Evolutionary conservation across 2,329 filamentous ascomycete genomes (phyloP).

Genomic region (Ophiostoma sp.): DNA sequence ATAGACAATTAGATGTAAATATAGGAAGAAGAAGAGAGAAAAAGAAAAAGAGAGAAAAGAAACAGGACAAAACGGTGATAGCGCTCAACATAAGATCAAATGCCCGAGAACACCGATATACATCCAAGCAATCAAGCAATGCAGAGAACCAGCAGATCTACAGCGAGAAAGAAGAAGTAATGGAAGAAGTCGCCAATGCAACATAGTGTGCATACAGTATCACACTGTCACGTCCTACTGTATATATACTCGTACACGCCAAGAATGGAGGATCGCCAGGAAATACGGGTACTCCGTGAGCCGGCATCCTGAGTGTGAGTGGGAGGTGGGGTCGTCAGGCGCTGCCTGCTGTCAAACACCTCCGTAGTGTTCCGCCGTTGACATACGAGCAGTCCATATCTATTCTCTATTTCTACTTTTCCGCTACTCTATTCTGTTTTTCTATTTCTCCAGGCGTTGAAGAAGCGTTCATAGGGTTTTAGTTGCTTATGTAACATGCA

Average conservation of each 20-base stretch:
- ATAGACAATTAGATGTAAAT: neutral
- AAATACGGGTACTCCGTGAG: conserved; percentile 9
- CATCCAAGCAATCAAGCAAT: neutral
- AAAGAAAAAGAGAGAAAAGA: neutral
- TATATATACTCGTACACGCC: neutral
- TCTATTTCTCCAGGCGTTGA: too few species aligned
- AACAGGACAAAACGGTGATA: neutral
- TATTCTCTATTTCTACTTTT: neutral
- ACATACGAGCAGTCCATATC: neutral
- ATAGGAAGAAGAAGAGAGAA: neutral
- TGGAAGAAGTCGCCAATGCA: neutral
- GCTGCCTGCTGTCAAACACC: neutral
- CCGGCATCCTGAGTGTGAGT: neutral
- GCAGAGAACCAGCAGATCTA: neutral
- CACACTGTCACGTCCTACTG: neutral
- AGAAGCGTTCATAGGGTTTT: too few species aligned
- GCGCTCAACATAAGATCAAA: neutral
- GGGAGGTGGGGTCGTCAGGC: conserved; percentile 6
- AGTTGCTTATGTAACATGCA: too few species aligned
- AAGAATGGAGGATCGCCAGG: neutral
- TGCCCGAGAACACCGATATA: neutral
- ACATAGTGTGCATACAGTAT: conserved; percentile 5
- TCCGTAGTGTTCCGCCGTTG: neutral
- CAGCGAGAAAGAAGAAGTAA: neutral
- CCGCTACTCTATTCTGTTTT: neutral